These are phyloP conservation scores for Gracilaria gracilis DNA, from an alignment of 23 red algal species.

Conservation along the genomic window DNA sequence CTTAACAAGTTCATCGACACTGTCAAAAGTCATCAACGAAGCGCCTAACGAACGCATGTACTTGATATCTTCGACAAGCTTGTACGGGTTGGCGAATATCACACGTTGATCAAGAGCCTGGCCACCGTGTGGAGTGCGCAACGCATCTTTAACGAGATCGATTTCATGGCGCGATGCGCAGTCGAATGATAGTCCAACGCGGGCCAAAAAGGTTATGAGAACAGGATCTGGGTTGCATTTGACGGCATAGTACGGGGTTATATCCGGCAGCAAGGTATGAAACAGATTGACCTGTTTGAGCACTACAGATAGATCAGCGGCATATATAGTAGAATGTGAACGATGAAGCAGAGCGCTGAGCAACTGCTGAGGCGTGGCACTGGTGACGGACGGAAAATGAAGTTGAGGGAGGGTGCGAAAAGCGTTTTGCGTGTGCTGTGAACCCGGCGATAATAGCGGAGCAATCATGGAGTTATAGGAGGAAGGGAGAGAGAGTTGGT, in stretches of 20 bases:
- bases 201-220: slow-evolving; percentile 71
- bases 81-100: slow-evolving; percentile 93
- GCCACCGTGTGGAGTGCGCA: slow-evolving; percentile 20
- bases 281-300: slow-evolving; percentile 69
- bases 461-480: slow-evolving; percentile 28
- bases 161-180: slow-evolving; percentile 85
- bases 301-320: slow-evolving; percentile 77
- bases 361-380: background rate
- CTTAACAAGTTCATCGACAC: slow-evolving; percentile 82
- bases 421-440: background rate
- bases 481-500: slow-evolving; percentile 43
- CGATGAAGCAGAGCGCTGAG: background rate
- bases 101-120: slow-evolving; percentile 55
- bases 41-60: slow-evolving; percentile 66
- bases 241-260: slow-evolving; percentile 85
- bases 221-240: slow-evolving; percentile 91
- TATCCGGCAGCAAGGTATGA: slow-evolving; percentile 54
- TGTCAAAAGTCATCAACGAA: slow-evolving; percentile 83
- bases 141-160: slow-evolving; percentile 57
- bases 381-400: background rate
- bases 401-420: background rate
- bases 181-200: slow-evolving; percentile 83
- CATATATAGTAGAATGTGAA: slow-evolving; percentile 63
- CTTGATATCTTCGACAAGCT: slow-evolving; percentile 56
- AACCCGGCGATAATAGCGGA: background rate